phyloP scores from a whole-genome alignment of 1,284 basidiomycete species.

The Puccinia hordei region DNA sequence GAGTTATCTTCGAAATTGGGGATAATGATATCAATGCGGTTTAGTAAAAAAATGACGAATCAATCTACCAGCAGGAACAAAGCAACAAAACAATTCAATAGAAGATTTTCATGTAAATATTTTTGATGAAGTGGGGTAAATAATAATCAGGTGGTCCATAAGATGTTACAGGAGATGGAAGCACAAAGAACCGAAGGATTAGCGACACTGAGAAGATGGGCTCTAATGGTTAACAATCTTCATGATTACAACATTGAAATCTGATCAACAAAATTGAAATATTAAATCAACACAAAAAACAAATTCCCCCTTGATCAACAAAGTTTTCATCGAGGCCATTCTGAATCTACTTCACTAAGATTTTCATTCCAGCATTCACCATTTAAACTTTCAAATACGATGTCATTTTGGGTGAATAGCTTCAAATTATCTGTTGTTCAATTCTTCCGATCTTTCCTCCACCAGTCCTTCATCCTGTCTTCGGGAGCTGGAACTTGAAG shows the following conservation, averaged over 20 bases:
- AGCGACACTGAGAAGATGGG: not conserved
- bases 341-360: slow-evolving; percentile 23
- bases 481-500: not conserved
- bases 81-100: too few species aligned
- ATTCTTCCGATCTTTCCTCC: not conserved
- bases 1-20: too few species aligned
- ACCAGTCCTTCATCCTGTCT: not conserved
- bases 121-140: too few species aligned
- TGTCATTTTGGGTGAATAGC: not conserved
- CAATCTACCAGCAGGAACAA: too few species aligned
- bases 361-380: not conserved
- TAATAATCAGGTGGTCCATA: too few species aligned
- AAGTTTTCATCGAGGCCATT: slow-evolving; percentile 13
- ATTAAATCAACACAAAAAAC: not conserved
- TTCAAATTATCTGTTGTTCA: slow-evolving; percentile 5
- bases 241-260: not conserved
- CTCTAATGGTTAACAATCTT: not conserved
- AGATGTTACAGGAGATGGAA: too few species aligned
- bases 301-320: not conserved
- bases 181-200: not conserved
- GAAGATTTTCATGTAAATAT: too few species aligned
- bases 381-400: slow-evolving; percentile 14
- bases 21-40: too few species aligned
- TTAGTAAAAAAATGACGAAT: too few species aligned
- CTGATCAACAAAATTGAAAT: not conserved